A percentile compares a stretch with the other conserved stretches of the same genome.
These are phyloP conservation scores for Salvia miltiorrhiza DNA, from an alignment of 257 asterid species.

Conservation along the genomic window DNA sequence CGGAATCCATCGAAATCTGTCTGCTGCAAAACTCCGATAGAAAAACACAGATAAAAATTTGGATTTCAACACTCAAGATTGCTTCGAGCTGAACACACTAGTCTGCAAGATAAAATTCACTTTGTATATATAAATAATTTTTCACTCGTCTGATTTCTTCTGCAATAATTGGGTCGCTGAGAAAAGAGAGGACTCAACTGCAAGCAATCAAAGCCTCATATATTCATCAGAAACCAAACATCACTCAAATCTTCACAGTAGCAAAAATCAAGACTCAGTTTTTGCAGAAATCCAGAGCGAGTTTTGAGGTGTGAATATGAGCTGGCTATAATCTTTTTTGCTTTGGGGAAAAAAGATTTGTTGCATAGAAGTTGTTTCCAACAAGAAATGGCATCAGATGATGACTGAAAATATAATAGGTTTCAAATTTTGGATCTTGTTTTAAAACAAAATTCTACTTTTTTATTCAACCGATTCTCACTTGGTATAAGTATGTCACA, in stretches of 20 bases:
- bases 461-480: background rate
- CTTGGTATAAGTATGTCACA: constrained; percentile 11
- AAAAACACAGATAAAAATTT: constrained; percentile 19
- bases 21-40: constrained; percentile 16
- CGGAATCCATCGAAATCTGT: constrained; percentile 34
- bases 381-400: constrained; percentile 27
- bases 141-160: constrained; percentile 16
- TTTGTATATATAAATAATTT: background rate
- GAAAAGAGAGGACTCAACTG: constrained; percentile 29
- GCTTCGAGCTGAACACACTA: background rate
- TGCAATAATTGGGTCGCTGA: constrained; percentile 12
- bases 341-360: background rate
- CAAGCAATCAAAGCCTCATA: constrained; percentile 32
- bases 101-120: background rate
- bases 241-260: background rate
- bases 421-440: constrained; percentile 23
- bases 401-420: constrained; percentile 19
- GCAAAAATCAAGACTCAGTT: background rate
- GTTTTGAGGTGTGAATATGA: background rate
- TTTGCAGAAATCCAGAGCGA: constrained; percentile 16
- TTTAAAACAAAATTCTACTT: background rate
- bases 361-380: background rate
- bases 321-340: background rate
- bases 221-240: background rate
- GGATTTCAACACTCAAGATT: constrained; percentile 24